Base-by-base conservation (phyloP, 768 basidiomycete genomes). In the Boletus subcaerulescens region DNA sequence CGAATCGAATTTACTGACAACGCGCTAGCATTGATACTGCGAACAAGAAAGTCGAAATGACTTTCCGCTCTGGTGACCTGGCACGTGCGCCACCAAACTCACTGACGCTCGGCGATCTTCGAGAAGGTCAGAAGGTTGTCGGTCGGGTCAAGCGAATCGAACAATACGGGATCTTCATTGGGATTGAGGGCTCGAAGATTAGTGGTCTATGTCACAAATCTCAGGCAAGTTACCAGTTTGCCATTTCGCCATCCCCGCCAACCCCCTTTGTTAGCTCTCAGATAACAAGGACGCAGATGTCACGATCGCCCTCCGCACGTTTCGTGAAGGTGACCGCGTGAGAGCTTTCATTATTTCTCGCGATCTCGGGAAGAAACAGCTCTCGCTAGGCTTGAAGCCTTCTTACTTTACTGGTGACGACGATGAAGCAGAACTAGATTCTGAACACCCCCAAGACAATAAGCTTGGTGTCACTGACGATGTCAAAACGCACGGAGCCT, bases 151-250 rank as follows among this genome's bases (percentile, higher is more conserved):
- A 89, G 70, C 85, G 81, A 58, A 77, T 95, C 12, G 92, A 95
- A 70, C 80, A 83, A 40, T 98, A 92, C 60, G 96, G 96, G 14
- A 76, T 97, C n/a, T 98, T 98, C 73, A 83, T 99, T 53, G 83
- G 86, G 66, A 87, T 98, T 36, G 82, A 89, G n/a, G 87, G 82
- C 17, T 87, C 91, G 0, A 89, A 87, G 65, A 75, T 98, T 46
- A 85, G 80, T 57, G 96, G 96, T 6, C 78, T 99, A 12, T 99
- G 96, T 69, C 96, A 98, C 70, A 94, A 93, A 71, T 91, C 92
- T 11, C 82, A 98, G 80, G 93, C 88, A 62, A 49, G 77, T 57
- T 41, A 41, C 26, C 29, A 39, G n/a, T 45, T 35, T 38, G 39
- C 44, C 26, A 31, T 47, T 42, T 18, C 40, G 1, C 18, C 20